phyloP scores from a whole-genome alignment of 202 grass and related monocot genomes.

The Schoenoplectus tabernaemontani region DNA sequence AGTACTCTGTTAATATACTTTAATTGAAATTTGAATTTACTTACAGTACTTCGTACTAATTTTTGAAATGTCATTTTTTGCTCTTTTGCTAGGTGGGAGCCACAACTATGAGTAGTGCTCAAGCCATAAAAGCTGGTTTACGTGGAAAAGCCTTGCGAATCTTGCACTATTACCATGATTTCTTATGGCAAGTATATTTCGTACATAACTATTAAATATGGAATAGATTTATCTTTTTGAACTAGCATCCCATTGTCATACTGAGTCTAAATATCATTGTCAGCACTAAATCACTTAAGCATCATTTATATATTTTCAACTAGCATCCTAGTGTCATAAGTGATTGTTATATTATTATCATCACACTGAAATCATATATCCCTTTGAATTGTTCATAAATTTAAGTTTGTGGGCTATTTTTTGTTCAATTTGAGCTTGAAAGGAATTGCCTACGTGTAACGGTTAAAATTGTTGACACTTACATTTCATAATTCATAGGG shows the following conservation, averaged over 20 bases:
- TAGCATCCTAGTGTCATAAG: neutral
- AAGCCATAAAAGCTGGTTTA: constrained; percentile 70
- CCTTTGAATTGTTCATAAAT: neutral
- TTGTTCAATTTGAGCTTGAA: neutral
- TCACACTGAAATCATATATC: neutral
- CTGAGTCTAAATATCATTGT: neutral
- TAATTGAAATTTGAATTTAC: neutral
- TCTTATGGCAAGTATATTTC: constrained; percentile 63
- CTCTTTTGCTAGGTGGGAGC: constrained; percentile 48
- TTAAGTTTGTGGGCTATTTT: neutral
- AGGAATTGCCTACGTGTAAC: neutral
- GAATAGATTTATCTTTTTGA: too few relatives aligned
- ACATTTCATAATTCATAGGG: neutral
- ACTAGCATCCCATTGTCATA: neutral
- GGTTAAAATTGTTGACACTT: neutral
- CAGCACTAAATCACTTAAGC: neutral
- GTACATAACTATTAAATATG: too few relatives aligned
- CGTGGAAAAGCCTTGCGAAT: constrained; percentile 84
- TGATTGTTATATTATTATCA: neutral
- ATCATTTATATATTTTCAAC: neutral
- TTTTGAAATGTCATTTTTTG: neutral
- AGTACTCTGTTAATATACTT: constrained; percentile 28
- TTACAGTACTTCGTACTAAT: neutral
- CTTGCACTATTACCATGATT: constrained; percentile 72
- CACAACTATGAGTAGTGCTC: constrained; percentile 63